Percentiles rank a stretch among this genome's conserved stretches.
phyloP scores from a whole-genome alignment of 2,329 filamentous ascomycete genomes.

The Claviceps sorghi region DNA sequence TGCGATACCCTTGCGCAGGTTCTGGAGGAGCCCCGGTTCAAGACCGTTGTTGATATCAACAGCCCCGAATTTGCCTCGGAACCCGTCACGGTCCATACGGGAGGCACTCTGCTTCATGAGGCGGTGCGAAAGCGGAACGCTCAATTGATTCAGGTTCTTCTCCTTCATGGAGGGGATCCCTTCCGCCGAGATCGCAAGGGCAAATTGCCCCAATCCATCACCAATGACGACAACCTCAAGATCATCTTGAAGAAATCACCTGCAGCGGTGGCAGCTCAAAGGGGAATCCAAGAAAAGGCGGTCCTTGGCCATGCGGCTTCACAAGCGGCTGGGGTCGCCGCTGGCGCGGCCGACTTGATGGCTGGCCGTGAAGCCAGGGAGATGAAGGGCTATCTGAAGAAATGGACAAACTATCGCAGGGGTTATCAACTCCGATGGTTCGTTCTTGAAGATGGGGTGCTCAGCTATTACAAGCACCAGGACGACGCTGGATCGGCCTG shows the following conservation, averaged over 20 bases:
- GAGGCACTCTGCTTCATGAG: constrained; percentile 89
- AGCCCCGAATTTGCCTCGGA: constrained; percentile 79
- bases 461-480: constrained; percentile 99
- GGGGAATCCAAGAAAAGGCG: constrained; percentile 92
- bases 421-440: constrained; percentile 98
- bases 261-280: constrained; percentile 82
- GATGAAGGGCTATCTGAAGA: constrained; percentile 98
- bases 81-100: constrained; percentile 57
- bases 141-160: constrained; percentile 73
- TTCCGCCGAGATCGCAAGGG: constrained; percentile 91
- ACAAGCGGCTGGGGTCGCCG: constrained; percentile 34
- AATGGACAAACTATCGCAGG: constrained; percentile 98
- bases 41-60: constrained; percentile 83
- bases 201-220: constrained; percentile 89
- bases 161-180: constrained; percentile 89
- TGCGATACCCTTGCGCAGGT: constrained; percentile 68
- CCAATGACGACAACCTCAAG: constrained; percentile 80
- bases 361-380: constrained; percentile 79
- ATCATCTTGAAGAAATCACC: constrained; percentile 88
- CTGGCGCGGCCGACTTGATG: constrained; percentile 42
- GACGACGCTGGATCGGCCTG: constrained; percentile 94
- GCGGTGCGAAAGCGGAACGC: constrained; percentile 78
- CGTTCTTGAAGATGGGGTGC: constrained; percentile 87
- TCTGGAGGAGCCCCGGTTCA: constrained; percentile 70
- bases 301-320: constrained; percentile 64